Percentiles rank a stretch among this genome's conserved stretches.
phyloP scores from a whole-genome alignment of 352 stramenopile species.

The Phytopythium litorale region DNA sequence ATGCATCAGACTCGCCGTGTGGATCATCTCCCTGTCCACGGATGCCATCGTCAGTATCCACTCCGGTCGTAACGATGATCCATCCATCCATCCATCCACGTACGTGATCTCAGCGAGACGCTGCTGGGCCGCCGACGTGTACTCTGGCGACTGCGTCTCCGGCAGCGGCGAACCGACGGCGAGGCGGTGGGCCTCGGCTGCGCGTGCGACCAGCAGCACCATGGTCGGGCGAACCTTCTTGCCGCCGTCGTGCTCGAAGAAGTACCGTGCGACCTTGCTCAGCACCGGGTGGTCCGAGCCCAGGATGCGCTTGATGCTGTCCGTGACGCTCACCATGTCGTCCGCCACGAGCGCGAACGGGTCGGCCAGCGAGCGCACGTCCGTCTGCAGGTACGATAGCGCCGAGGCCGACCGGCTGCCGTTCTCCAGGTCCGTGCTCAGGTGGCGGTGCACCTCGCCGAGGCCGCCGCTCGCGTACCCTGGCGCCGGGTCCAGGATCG shows the following conservation, averaged over 20 bases:
- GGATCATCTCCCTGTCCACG: constrained; percentile 94
- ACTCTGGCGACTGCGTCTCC: constrained; percentile 62
- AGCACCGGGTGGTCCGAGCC: constrained; percentile 97
- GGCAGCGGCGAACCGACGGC: constrained; percentile 37
- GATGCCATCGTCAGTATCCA: background rate
- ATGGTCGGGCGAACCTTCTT: constrained; percentile 99
- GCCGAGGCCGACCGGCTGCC: constrained; percentile 17
- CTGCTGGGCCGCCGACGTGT: constrained; percentile 68
- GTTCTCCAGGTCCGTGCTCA: constrained; percentile 36
- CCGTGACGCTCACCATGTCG: constrained; percentile 91
- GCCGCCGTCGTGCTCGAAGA: constrained; percentile 93
- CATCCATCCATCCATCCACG: constrained; percentile 9
- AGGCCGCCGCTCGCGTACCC: constrained; percentile 48
- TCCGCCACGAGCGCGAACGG: constrained; percentile 91
- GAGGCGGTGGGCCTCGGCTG: constrained; percentile 80
- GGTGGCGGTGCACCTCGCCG: constrained; percentile 23
- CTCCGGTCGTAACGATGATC: no score
- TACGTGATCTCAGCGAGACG: constrained; percentile 85
- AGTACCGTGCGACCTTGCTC: constrained; percentile 94
- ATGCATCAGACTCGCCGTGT: constrained; percentile 98
- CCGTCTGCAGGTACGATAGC: constrained; percentile 50
- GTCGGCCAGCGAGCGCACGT: constrained; percentile 65
- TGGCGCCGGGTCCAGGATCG: constrained; percentile 65
- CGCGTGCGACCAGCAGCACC: constrained; percentile 93
- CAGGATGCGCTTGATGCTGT: constrained; percentile 95